Conservation (phyloP, 805 yeast genomes). For the Wickerhamomyces kurtzmanii region DNA sequence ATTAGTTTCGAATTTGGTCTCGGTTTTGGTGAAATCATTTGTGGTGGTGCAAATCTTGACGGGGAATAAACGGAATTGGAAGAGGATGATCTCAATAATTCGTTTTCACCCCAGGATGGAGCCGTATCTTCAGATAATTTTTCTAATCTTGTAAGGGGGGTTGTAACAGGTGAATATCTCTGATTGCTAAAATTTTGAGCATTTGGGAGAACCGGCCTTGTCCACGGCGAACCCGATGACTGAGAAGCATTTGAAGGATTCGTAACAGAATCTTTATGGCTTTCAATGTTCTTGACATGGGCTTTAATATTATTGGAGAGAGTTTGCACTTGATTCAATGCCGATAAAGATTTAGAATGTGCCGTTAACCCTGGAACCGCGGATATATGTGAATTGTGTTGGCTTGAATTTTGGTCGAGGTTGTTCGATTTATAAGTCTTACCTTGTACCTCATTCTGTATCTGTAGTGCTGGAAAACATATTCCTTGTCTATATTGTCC, state of each 20-base stretch:
- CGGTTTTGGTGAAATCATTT: too few species aligned
- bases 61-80: too few species aligned
- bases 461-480: too few species aligned
- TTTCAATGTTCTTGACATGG: neutral
- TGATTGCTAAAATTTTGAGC: neutral
- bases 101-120: constrained; percentile 4
- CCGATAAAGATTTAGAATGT: too few species aligned
- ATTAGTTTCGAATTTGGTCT: too few species aligned
- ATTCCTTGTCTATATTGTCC: too few species aligned
- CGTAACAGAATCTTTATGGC: neutral
- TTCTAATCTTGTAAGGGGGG: constrained; percentile 1
- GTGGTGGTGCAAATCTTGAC: constrained; percentile 2
- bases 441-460: too few species aligned
- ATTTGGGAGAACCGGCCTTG: neutral
- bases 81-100: constrained; percentile 1
- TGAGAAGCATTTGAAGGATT: neutral
- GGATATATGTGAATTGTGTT: too few species aligned
- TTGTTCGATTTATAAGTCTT: too few species aligned
- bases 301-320: neutral
- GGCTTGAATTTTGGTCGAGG: too few species aligned
- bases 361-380: too few species aligned
- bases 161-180: neutral
- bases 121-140: neutral
- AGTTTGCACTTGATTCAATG: constrained; percentile 1
- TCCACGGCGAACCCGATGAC: neutral